These are phyloP conservation scores for Alnus glutinosa DNA, from an alignment of 306 rosid genomes.

Conservation along the genomic window DNA sequence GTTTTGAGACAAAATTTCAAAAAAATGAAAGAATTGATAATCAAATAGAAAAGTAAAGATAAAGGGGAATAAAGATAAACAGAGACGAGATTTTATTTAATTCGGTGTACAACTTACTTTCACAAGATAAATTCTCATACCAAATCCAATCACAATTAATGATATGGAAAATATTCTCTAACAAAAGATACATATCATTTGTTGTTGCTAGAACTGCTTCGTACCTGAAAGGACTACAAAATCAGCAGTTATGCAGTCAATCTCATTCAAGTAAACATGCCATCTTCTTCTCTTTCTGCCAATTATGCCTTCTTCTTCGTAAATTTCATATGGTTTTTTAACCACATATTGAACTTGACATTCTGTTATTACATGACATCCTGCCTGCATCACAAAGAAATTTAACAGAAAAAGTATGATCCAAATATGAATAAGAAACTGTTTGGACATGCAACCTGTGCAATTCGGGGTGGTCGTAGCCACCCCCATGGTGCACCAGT, in stretches of 20 bases:
- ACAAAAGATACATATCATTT: background rate
- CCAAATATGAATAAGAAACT: too few species aligned
- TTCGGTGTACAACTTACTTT: too few species aligned
- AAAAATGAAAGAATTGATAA: too few species aligned
- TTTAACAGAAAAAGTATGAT: background rate
- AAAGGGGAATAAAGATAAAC: too few species aligned
- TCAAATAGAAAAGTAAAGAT: too few species aligned
- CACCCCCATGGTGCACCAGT: too few species aligned
- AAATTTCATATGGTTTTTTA: conserved; percentile 8
- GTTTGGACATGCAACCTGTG: too few species aligned
- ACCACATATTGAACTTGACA: conserved; percentile 33
- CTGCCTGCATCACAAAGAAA: conserved; percentile 28
- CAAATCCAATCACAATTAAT: too few species aligned
- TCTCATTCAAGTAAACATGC: conserved; percentile 40
- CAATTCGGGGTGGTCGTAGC: too few species aligned
- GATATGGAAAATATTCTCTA: too few species aligned
- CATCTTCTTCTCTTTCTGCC: conserved; percentile 37
- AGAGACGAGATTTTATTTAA: too few species aligned
- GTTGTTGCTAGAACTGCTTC: conserved; percentile 1
- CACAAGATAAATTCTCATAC: too few species aligned
- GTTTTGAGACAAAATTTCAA: background rate
- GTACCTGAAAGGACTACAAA: conserved; percentile 40
- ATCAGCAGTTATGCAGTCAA: conserved; percentile 34
- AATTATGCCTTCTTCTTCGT: conserved; percentile 10
- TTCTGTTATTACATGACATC: conserved; percentile 34